These are phyloP conservation scores for Leptosphaerulina australis DNA, from an alignment of 2,329 filamentous ascomycete genomes.

Conservation along the genomic window DNA sequence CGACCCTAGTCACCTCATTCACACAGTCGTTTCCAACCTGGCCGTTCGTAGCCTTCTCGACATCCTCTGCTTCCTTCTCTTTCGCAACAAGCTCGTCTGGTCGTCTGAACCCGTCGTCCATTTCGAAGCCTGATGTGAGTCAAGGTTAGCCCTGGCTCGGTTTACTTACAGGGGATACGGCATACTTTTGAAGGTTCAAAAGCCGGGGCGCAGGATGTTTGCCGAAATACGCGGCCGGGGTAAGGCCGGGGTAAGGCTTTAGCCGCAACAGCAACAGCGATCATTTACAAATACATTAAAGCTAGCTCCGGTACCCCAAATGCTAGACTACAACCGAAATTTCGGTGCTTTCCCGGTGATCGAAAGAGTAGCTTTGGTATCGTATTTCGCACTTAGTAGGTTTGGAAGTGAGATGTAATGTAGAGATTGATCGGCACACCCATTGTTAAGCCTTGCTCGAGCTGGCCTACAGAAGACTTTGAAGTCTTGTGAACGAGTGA, in stretches of 20 bases:
- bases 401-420: no score
- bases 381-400: no score
- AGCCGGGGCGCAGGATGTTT: constrained; percentile 10
- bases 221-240: constrained; percentile 9
- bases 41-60: neutral
- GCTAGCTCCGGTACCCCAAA: no score
- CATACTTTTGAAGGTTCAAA: constrained; percentile 15
- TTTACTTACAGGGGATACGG: constrained; percentile 9
- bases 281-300: neutral
- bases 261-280: constrained; percentile 10
- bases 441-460: neutral
- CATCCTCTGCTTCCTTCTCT: constrained; percentile 5
- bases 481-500: neutral
- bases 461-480: neutral
- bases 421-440: no score
- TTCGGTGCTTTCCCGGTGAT: no score
- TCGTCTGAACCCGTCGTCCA: constrained; percentile 20
- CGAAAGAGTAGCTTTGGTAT: no score
- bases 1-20: constrained; percentile 13
- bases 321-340: no score
- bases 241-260: constrained; percentile 12
- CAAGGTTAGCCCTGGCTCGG: neutral
- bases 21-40: constrained; percentile 13
- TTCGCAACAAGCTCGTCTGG: constrained; percentile 10
- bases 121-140: constrained; percentile 4